Percentiles rank a stretch among this genome's conserved stretches.
Evolutionary conservation across 164 flowering plant species (phyloP).

Genomic region (Vitis rupestris): DNA sequence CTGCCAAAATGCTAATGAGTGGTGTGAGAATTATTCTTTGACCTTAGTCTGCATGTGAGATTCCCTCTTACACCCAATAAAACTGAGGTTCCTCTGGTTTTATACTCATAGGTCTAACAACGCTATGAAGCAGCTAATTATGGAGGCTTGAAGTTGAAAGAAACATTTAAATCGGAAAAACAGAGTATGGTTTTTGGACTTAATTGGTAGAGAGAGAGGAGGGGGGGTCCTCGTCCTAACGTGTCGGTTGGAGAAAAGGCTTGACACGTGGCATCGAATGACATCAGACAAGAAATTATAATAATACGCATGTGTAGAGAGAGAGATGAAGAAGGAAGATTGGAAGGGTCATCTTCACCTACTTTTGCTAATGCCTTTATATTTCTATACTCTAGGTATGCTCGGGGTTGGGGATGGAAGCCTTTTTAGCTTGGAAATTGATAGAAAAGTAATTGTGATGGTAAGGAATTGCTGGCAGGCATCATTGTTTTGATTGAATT

Average conservation of each 20-base stretch:
- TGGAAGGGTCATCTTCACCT: constrained; percentile 16
- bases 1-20: no score
- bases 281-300: background rate
- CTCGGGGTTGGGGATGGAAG: constrained; percentile 16
- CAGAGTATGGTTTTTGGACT: no score
- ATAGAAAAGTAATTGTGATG: constrained; percentile 28
- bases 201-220: no score
- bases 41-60: no score
- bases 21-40: no score
- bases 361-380: constrained; percentile 21
- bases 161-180: no score
- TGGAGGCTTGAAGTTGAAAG: no score
- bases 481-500: constrained; percentile 38
- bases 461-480: constrained; percentile 17
- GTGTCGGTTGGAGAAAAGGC: background rate
- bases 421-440: constrained; percentile 51
- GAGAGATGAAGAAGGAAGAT: background rate
- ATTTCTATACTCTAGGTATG: constrained; percentile 20
- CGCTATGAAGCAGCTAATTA: no score
- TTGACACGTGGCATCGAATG: constrained; percentile 7
- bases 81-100: no score
- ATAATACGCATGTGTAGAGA: background rate
- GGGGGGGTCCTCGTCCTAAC: background rate
- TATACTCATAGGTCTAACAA: no score
- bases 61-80: no score